These are phyloP conservation scores for Serendipita sp. DNA, from an alignment of 768 basidiomycete species.

Conservation along the genomic window DNA sequence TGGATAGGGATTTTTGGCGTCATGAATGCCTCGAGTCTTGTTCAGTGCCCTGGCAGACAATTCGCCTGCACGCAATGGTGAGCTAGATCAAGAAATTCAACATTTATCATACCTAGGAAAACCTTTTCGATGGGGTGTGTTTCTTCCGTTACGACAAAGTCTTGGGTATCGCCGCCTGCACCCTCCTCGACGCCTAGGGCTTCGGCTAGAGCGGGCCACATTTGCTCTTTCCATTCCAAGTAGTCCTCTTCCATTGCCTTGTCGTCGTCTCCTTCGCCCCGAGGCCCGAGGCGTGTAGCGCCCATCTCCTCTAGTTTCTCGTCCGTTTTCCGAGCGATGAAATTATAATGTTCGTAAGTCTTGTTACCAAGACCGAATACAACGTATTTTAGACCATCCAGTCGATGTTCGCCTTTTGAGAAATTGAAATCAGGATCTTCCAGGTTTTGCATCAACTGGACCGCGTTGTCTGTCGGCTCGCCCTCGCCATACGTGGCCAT, in stretches of 20 bases:
- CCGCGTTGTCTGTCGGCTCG: constrained; percentile 96
- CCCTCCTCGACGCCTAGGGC: constrained; percentile 87
- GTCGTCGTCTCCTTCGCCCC: constrained; percentile 96
- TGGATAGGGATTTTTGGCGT: constrained; percentile 92
- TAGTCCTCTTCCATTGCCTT: constrained; percentile 99
- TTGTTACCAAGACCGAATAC: constrained; percentile 85
- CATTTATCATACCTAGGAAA: constrained; percentile 53
- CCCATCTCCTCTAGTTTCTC: constrained; percentile 59
- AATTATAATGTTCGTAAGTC: constrained; percentile 95
- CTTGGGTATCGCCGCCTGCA: constrained; percentile 84
- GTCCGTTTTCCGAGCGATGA: constrained; percentile 72
- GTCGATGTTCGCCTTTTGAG: constrained; percentile 54
- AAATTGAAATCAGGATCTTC: constrained; percentile 80
- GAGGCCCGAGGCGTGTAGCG: constrained; percentile 66
- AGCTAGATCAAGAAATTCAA: constrained; percentile 9
- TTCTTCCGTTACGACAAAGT: constrained; percentile 83
- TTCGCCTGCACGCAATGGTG: constrained; percentile 43
- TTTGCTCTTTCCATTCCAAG: constrained; percentile 94
- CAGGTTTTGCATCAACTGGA: constrained; percentile 84
- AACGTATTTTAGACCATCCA: constrained; percentile 84
- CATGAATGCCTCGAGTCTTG: constrained; percentile 88
- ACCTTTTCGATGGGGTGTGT: constrained; percentile 73
- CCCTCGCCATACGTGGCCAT: constrained; percentile 99
- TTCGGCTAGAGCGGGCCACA: constrained; percentile 84
- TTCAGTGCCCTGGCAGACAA: constrained; percentile 88